These are phyloP conservation scores for Agrocybe praecox DNA, from an alignment of 768 basidiomycete species.

Conservation along the genomic window DNA sequence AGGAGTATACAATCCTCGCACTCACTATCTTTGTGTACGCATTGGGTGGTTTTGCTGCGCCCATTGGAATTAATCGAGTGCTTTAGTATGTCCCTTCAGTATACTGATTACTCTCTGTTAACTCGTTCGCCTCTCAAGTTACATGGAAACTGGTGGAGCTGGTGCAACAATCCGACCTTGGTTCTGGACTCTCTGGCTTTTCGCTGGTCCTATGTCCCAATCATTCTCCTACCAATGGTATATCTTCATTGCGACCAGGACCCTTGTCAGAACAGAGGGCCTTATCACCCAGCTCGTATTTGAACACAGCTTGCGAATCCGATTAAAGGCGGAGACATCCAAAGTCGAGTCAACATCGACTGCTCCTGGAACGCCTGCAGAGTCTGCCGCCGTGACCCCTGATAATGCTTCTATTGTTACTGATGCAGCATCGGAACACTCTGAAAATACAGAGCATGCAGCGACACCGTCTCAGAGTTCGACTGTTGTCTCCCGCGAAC, in stretches of 20 bases:
- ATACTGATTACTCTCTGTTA: background rate
- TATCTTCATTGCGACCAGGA: conserved; percentile 50
- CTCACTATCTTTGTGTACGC: conserved; percentile 29
- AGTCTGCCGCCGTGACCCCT: background rate
- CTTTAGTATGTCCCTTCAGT: conserved; percentile 28
- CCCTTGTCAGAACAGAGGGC: conserved; percentile 38
- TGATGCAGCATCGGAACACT: background rate
- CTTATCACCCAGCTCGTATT: conserved; percentile 43
- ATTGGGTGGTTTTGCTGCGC: conserved; percentile 32
- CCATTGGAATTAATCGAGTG: conserved; percentile 42
- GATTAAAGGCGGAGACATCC: conserved; percentile 47
- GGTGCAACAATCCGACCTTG: conserved; percentile 58
- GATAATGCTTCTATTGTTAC: background rate
- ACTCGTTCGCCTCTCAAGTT: conserved; percentile 33
- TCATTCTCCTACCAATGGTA: conserved; percentile 58
- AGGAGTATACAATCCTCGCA: conserved; percentile 31
- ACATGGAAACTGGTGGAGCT: conserved; percentile 55
- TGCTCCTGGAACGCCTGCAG: background rate
- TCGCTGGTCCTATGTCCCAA: conserved; percentile 47
- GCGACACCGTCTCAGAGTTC: background rate
- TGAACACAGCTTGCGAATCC: conserved; percentile 56
- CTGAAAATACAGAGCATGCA: background rate
- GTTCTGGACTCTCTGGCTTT: conserved; percentile 64
- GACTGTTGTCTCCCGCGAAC: background rate
- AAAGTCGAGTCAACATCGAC: background rate